Base-by-base conservation (phyloP, 2,329 filamentous ascomycete species). In the Aphanoascus verrucosus region DNA sequence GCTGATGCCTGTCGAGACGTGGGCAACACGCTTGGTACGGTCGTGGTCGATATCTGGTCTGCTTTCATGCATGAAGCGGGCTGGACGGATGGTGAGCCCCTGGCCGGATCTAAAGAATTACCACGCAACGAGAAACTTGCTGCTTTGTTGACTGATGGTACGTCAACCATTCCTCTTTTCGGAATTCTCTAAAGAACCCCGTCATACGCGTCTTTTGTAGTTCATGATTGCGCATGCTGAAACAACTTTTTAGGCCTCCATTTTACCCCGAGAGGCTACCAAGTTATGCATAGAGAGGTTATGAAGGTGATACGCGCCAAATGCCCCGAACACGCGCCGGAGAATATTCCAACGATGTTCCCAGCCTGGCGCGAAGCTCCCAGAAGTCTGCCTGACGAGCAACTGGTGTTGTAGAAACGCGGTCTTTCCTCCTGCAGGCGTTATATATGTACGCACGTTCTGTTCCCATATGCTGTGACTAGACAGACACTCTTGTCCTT, bases 11-110 rank as follows among this genome's bases (percentile, higher is more conserved):
- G 81, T 11, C 77, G 82, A 56, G 75, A 84, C 49, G 73, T 86
- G 0, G 85, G 78, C 1, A 74, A 68, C 46, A 75, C 74, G 53
- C 69, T 76, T 41, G 67, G 70, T 5, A 62, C 91, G 2, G 75
- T 81, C 0, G 77, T 91, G 1, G 72, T 94, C 19, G 88, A 97
- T 68, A 76, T 97, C 1, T 94, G 87, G 81, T 78, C 80, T 56
- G 81, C 81, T 0, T 77, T 96, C 61, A 87, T 94, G 82, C 74
- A 80, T 53, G 75, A 79, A 44, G 73, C 75, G 2, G 76, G 76
- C 1, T 83, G 78, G 70, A 65, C 72, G 14, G 68, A 70, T 59
- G 75, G 73, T 5, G 69, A 75, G 38, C 68, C 72, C 3, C 63
- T 83, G 28, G 67, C 73, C 12, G 77, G 90, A 67, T 72, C 80